Conservation (phyloP, 257 asterid genomes). For the Solanum corneliomulleri region DNA sequence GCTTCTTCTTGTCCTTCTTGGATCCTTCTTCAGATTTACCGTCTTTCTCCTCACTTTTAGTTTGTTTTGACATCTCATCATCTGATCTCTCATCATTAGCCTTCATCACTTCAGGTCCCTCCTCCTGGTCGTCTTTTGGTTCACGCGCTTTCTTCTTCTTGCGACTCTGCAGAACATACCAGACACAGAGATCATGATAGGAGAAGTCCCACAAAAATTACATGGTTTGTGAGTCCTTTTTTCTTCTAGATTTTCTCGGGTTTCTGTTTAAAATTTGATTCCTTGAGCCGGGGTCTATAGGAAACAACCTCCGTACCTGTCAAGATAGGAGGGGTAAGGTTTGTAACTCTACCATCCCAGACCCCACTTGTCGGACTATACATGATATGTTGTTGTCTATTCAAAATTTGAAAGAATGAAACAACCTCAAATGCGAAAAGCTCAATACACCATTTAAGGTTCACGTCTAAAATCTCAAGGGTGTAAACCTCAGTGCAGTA, state of each 20-base stretch:
- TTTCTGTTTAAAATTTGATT: neutral
- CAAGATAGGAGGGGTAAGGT: neutral
- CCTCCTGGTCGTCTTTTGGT: conserved; percentile 21
- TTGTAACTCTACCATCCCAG: neutral
- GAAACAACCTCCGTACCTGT: neutral
- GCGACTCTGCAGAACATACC: conserved; percentile 23
- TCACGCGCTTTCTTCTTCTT: conserved; percentile 21
- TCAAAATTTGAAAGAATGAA: neutral
- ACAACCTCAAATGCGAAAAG: neutral
- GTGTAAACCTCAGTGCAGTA: neutral
- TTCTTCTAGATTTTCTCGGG: neutral
- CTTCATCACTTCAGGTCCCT: conserved; percentile 13
- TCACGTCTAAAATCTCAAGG: neutral
- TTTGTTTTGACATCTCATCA: conserved; percentile 57
- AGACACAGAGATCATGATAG: neutral
- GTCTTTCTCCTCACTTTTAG: conserved; percentile 42
- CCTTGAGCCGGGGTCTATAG: neutral
- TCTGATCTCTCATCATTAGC: conserved; percentile 48
- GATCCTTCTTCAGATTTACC: conserved; percentile 27
- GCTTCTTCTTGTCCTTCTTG: conserved; percentile 30
- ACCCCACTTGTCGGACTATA: neutral
- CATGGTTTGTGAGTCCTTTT: neutral
- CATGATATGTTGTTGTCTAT: neutral
- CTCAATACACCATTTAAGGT: neutral
- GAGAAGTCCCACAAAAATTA: neutral